phyloP scores from a whole-genome alignment of 495 filamentous ascomycete genomes.

The Podospora didyma region DNA sequence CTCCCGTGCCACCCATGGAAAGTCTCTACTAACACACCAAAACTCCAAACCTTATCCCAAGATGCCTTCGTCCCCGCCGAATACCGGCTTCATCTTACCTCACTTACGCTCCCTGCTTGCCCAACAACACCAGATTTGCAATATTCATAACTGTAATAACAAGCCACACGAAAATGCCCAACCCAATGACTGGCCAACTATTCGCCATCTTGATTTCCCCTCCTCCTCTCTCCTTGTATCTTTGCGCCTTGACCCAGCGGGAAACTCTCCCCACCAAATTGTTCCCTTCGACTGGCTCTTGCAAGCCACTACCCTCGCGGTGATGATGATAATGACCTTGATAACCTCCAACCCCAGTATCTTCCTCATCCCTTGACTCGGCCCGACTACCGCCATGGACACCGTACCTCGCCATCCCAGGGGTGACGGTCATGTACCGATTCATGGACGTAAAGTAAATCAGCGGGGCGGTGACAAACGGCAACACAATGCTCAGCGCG shows the following conservation, averaged over 20 bases:
- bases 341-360: neutral
- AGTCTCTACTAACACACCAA: too few species aligned
- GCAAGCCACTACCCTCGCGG: too few species aligned
- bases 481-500: constrained; percentile 72
- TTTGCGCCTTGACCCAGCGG: too few species aligned
- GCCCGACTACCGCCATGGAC: constrained; percentile 5
- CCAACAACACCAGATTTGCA: constrained; percentile 64
- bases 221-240: too few species aligned
- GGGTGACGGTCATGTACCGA: constrained; percentile 72
- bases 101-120: constrained; percentile 39
- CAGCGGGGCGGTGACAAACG: constrained; percentile 76
- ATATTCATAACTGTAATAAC: constrained; percentile 73
- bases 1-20: too few species aligned
- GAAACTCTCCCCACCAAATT: too few species aligned
- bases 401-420: constrained; percentile 29
- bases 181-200: constrained; percentile 37
- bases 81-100: too few species aligned
- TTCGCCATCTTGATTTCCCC: constrained; percentile 57
- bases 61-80: too few species aligned
- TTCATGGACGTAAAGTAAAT: constrained; percentile 84
- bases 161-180: constrained; percentile 60
- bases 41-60: too few species aligned
- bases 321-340: neutral
- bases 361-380: neutral
- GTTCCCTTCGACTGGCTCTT: too few species aligned